Percentiles rank a stretch among this genome's conserved stretches.
These are phyloP conservation scores for Millerago galiae DNA, from an alignment of 805 yeast genomes.

Conservation along the genomic window DNA sequence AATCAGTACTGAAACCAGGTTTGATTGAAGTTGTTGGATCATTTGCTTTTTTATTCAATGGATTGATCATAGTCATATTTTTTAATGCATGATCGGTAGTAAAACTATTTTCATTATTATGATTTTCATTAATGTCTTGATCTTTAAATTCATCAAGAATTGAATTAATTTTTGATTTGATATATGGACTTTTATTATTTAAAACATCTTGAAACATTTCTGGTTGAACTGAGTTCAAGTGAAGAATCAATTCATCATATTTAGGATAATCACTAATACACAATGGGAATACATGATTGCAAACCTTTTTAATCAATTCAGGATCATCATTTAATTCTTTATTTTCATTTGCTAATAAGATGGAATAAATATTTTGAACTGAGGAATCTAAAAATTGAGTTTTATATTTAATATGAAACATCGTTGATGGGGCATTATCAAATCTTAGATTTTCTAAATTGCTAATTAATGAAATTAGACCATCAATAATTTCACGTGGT, in stretches of 20 bases:
- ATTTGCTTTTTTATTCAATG: slow-evolving; percentile 8
- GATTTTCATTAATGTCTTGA: slow-evolving; percentile 6
- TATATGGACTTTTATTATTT: slow-evolving; percentile 11
- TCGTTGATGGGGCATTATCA: slow-evolving; percentile 21
- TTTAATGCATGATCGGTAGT: slow-evolving; percentile 13
- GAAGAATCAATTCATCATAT: slow-evolving; percentile 19
- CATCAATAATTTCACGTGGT: slow-evolving; percentile 7
- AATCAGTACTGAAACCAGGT: slow-evolving; percentile 23
- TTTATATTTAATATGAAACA: slow-evolving; percentile 22
- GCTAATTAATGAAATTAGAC: slow-evolving; percentile 14
- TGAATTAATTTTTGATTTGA: slow-evolving; percentile 16
- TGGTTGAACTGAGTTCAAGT: slow-evolving; percentile 9
- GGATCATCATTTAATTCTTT: slow-evolving; percentile 9
- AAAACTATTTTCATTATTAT: slow-evolving; percentile 10
- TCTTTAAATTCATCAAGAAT: slow-evolving; percentile 23
- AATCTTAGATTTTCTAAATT: slow-evolving; percentile 16
- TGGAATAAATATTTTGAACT: slow-evolving; percentile 14
- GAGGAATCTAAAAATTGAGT: slow-evolving; percentile 15
- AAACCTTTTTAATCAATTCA: slow-evolving; percentile 4
- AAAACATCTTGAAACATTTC: slow-evolving; percentile 6
- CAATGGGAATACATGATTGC: slow-evolving; percentile 18
- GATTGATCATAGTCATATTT: slow-evolving; percentile 27
- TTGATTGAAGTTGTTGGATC: slow-evolving; percentile 13
- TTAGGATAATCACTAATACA: slow-evolving; percentile 22
- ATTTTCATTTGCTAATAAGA: slow-evolving; percentile 11